phyloP scores from a whole-genome alignment of 73 alveolate species.

The Uronychia setigera region DNA sequence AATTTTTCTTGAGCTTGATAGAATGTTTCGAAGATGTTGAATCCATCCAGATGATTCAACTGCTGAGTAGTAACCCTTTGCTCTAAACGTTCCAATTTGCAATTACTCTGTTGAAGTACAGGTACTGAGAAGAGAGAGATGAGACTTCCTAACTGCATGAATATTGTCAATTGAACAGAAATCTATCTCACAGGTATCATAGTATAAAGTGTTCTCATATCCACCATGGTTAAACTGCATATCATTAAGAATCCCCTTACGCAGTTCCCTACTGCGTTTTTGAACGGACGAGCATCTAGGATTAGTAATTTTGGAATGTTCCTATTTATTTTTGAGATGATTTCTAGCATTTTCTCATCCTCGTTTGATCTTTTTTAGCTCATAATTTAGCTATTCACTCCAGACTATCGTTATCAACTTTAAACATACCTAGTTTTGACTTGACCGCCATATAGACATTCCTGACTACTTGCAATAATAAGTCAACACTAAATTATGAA shows the following conservation, averaged over 20 bases:
- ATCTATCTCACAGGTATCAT: conserved; percentile 78
- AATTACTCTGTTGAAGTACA: conserved; percentile 13
- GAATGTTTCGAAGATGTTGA: conserved; percentile 72
- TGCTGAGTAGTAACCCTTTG: conserved; percentile 36
- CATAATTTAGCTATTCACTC: conserved; percentile 43
- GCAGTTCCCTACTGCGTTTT: conserved; percentile 91
- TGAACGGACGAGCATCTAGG: conserved; percentile 93
- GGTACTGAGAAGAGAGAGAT: conserved; percentile 37
- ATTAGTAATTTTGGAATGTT: conserved; percentile 50
- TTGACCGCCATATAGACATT: conserved; percentile 83
- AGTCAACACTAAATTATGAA: conserved; percentile 85
- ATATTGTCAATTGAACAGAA: conserved; percentile 95
- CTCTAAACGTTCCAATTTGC: not conserved
- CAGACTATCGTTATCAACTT: not conserved
- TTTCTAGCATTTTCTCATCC: conserved; percentile 61
- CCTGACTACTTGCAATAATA: conserved; percentile 72
- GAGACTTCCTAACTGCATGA: conserved; percentile 93
- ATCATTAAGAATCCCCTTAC: conserved; percentile 66
- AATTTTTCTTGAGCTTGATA: conserved; percentile 65
- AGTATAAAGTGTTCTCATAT: conserved; percentile 79
- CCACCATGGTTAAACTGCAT: conserved; percentile 72
- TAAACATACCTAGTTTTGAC: conserved; percentile 68
- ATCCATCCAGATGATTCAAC: conserved; percentile 93
- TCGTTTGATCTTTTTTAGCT: conserved; percentile 49
- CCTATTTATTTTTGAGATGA: conserved; percentile 34